phyloP scores from a whole-genome alignment of 1,139 yeast genomes.

The Yamadazyma kanchanaburiensis region DNA sequence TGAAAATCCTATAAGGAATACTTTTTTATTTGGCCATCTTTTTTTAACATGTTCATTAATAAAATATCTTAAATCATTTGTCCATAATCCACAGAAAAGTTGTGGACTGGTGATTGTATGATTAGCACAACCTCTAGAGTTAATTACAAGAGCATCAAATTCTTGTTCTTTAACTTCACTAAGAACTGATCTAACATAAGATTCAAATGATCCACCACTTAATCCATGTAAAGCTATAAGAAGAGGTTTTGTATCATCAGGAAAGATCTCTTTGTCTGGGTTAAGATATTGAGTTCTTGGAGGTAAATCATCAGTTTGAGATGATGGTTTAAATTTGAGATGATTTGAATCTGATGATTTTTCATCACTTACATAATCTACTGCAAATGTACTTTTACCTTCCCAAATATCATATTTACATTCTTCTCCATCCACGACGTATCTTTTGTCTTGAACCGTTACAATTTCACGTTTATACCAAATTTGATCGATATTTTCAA shows the following conservation, averaged over 20 bases:
- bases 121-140: constrained; percentile 60
- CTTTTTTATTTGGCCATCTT: constrained; percentile 48
- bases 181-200: constrained; percentile 48
- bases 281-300: constrained; percentile 42
- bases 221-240: constrained; percentile 56
- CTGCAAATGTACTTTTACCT: constrained; percentile 38
- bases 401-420: constrained; percentile 40
- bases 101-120: constrained; percentile 58
- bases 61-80: constrained; percentile 56
- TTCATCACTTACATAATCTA: constrained; percentile 34
- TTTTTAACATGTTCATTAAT: constrained; percentile 43
- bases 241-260: constrained; percentile 45
- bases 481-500: constrained; percentile 32
- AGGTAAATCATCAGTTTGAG: constrained; percentile 37
- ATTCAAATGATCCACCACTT: constrained; percentile 62
- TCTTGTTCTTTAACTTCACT: constrained; percentile 29
- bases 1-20: constrained; percentile 54
- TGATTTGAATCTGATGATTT: constrained; percentile 19
- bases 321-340: constrained; percentile 26
- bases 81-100: constrained; percentile 59
- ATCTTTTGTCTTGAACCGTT: constrained; percentile 28
- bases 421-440: constrained; percentile 23
- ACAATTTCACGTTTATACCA: constrained; percentile 37
- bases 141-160: constrained; percentile 51
- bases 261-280: constrained; percentile 19